Conservation (phyloP, 1,284 basidiomycete species). For the Ceratobasidium sp. region DNA sequence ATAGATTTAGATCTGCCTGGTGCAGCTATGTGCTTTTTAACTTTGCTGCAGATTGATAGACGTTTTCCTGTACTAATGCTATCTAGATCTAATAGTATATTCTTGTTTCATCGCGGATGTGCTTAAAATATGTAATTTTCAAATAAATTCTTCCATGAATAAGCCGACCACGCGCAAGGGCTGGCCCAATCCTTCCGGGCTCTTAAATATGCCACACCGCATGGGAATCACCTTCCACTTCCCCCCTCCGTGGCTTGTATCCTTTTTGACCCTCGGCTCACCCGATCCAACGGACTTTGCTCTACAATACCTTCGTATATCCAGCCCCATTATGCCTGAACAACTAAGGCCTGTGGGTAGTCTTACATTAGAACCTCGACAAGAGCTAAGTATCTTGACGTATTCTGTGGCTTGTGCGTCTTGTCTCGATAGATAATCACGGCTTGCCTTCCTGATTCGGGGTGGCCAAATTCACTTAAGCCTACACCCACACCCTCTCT, state of each 20-base stretch:
- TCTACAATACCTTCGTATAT: not conserved
- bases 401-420: not conserved
- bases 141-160: not conserved
- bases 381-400: not conserved
- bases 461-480: not conserved
- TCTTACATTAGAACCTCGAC: not conserved
- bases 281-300: not conserved
- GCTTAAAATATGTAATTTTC: not conserved
- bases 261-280: not conserved
- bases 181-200: not conserved
- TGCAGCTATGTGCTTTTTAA: not conserved
- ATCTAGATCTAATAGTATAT: not conserved
- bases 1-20: not conserved
- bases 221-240: not conserved
- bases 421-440: not conserved
- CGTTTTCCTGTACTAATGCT: not conserved
- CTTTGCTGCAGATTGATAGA: conserved; percentile 8
- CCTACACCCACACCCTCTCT: not conserved
- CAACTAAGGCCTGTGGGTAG: not conserved
- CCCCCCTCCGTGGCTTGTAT: conserved; percentile 9
- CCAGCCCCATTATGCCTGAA: not conserved
- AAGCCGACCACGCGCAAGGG: not conserved
- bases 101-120: not conserved
- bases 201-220: not conserved
- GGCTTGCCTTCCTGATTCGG: not conserved